Evolutionary conservation across 805 yeast genomes (phyloP).

Genomic region (Grigorovia humatica): DNA sequence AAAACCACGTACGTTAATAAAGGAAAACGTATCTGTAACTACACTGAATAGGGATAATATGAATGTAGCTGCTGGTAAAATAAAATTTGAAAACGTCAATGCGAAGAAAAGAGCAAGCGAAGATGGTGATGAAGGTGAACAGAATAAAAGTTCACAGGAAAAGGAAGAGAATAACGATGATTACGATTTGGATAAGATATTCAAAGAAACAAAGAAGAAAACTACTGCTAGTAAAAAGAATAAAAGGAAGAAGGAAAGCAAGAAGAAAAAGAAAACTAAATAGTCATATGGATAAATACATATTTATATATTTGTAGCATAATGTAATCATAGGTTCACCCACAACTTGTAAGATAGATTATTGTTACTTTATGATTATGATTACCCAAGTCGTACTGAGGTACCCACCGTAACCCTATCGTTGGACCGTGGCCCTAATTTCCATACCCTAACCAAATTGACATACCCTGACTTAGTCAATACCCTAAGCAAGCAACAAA

Average conservation of each 20-base stretch:
- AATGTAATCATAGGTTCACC: neutral
- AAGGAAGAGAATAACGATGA: constrained; percentile 28
- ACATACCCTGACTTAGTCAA: neutral
- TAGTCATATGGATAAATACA: neutral
- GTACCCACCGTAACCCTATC: no score
- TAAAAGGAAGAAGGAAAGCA: neutral
- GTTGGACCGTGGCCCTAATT: neutral
- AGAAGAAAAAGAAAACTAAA: neutral
- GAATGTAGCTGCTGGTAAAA: neutral
- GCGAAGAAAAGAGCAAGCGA: neutral
- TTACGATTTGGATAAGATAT: constrained; percentile 17
- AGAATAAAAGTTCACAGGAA: constrained; percentile 18
- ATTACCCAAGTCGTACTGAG: no score
- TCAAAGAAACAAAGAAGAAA: constrained; percentile 16
- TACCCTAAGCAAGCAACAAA: no score
- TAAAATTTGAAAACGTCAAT: constrained; percentile 23
- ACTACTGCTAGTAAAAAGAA: constrained; percentile 7
- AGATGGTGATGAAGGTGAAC: neutral
- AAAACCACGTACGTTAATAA: neutral
- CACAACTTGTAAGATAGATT: no score
- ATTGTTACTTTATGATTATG: no score
- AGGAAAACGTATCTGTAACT: neutral
- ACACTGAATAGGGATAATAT: neutral
- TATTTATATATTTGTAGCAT: neutral
- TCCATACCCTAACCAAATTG: neutral